Percentiles rank a stretch among this genome's conserved stretches.
phyloP scores from a whole-genome alignment of 129 eudicot species.

The Cynara cardunculus region DNA sequence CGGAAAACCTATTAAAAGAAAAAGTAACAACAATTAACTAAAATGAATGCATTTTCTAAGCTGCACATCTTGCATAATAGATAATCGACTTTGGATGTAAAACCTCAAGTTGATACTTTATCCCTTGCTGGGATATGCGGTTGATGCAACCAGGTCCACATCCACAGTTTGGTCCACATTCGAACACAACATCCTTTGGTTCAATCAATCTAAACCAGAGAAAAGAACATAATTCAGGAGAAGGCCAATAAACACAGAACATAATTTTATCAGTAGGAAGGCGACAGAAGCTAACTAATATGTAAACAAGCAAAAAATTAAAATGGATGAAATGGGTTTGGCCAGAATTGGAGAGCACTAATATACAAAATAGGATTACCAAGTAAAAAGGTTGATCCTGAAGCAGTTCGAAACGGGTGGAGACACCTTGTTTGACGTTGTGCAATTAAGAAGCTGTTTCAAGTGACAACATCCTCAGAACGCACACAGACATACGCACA shows the following conservation, averaged over 20 bases:
- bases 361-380: not conserved
- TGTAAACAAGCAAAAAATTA: not conserved
- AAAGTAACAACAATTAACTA: not conserved
- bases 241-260: not conserved
- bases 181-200: conserved; percentile 46
- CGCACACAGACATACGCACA: too few relatives aligned
- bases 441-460: not conserved
- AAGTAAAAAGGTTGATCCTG: not conserved
- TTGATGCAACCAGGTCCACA: conserved; percentile 46
- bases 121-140: conserved; percentile 37
- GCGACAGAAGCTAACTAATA: not conserved
- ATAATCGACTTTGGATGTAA: not conserved
- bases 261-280: not conserved
- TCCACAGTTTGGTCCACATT: conserved; percentile 49
- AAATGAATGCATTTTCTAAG: not conserved
- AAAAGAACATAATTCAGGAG: not conserved
- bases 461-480: not conserved
- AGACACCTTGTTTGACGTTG: not conserved
- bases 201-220: conserved; percentile 29
- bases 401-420: not conserved
- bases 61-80: not conserved
- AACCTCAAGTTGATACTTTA: conserved; percentile 45
- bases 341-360: not conserved
- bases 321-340: not conserved
- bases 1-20: conserved; percentile 32